Conservation (phyloP, 2,329 filamentous ascomycete species). For the Alternaria sp. region DNA sequence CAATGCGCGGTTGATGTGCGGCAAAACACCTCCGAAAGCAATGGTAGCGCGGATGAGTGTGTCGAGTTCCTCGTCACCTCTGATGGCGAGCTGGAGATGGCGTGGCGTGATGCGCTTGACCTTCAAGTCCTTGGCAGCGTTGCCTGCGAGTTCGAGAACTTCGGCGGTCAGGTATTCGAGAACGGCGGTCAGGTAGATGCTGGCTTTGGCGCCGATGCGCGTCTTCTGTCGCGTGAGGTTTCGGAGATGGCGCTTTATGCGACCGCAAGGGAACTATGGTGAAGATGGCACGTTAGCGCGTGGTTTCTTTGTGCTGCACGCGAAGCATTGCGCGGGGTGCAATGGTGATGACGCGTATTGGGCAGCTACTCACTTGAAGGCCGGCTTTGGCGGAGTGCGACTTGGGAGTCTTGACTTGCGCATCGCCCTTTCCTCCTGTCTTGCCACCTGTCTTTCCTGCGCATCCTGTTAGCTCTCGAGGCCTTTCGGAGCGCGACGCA, state of each 20-base stretch:
- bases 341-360: slow-evolving; percentile 25
- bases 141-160: slow-evolving; percentile 96
- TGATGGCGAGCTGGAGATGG: slow-evolving; percentile 96
- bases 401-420: slow-evolving; percentile 87
- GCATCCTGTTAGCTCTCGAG: slow-evolving; percentile 26
- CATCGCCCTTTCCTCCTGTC: slow-evolving; percentile 81
- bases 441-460: slow-evolving; percentile 75
- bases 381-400: slow-evolving; percentile 92
- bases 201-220: slow-evolving; percentile 98
- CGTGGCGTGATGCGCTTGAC: slow-evolving; percentile 99
- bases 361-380: slow-evolving; percentile 77
- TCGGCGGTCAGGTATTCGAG: slow-evolving; percentile 98
- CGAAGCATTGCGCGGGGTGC: slow-evolving; percentile 27
- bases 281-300: slow-evolving; percentile 33
- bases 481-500: slow-evolving; percentile 27
- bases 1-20: slow-evolving; percentile 97
- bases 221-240: slow-evolving; percentile 99
- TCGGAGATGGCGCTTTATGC: slow-evolving; percentile 99
- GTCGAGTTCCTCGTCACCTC: slow-evolving; percentile 97
- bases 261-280: slow-evolving; percentile 92
- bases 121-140: slow-evolving; percentile 98
- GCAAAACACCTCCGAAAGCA: slow-evolving; percentile 96
- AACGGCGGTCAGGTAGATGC: slow-evolving; percentile 97
- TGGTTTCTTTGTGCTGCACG: slow-evolving; percentile 16
- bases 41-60: slow-evolving; percentile 97